Evolutionary conservation across 768 basidiomycete species (phyloP).

Genomic region (Royoungia palumana): DNA sequence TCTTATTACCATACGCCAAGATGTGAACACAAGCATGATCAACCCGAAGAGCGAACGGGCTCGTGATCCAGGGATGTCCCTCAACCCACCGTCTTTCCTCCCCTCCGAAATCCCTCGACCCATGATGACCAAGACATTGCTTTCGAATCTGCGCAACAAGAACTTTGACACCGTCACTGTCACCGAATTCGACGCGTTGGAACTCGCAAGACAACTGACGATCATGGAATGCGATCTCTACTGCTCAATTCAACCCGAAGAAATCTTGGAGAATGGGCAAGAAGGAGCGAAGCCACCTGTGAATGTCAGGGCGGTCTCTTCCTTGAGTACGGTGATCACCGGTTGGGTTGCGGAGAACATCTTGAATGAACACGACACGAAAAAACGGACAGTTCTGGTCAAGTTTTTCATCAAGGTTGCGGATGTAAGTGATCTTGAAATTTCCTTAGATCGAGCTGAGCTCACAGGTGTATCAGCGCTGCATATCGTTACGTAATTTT

Average conservation of each 20-base stretch:
- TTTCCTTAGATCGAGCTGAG: conserved; percentile 8
- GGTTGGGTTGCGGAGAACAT: conserved; percentile 97
- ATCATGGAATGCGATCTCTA: conserved; percentile 91
- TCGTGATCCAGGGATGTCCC: conserved; percentile 73
- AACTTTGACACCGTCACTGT: conserved; percentile 61
- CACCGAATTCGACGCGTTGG: conserved; percentile 91
- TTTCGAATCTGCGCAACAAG: conserved; percentile 63
- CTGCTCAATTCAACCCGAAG: conserved; percentile 81
- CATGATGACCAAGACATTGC: conserved; percentile 75
- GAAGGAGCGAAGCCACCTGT: conserved; percentile 58
- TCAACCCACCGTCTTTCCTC: conserved; percentile 53
- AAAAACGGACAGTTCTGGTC: conserved; percentile 72
- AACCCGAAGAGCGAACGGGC: conserved; percentile 60
- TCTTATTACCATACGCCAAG: conserved; percentile 54
- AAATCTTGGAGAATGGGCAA: conserved; percentile 81
- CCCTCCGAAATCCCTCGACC: conserved; percentile 80
- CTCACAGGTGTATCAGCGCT: conserved; percentile 64
- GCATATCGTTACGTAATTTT: conserved; percentile 79
- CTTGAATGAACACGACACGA: conserved; percentile 83
- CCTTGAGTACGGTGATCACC: conserved; percentile 88
- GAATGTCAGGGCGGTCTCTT: conserved; percentile 81
- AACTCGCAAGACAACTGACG: conserved; percentile 91
- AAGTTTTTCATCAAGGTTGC: conserved; percentile 95
- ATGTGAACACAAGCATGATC: conserved; percentile 44
- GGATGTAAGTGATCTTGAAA: conserved; percentile 56